phyloP scores from a whole-genome alignment of 164 flowering plant genomes.

The Vitis rupestris region DNA sequence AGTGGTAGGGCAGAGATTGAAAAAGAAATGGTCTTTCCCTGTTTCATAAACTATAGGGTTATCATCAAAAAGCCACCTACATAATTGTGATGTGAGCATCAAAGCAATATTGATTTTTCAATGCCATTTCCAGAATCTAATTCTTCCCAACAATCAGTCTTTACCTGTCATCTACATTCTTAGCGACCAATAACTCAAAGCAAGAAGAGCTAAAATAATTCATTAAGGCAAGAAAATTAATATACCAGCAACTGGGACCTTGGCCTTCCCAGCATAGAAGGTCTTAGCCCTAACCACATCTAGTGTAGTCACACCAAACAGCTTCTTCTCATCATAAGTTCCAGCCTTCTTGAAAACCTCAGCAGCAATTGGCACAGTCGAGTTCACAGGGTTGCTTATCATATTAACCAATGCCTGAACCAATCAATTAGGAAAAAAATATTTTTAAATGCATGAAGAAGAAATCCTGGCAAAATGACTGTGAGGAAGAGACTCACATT shows the following conservation, averaged over 20 bases:
- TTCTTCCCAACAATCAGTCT: too few relatives aligned
- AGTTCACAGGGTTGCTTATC: slow-evolving; percentile 99
- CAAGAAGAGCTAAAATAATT: background rate
- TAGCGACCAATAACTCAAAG: too few relatives aligned
- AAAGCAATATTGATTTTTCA: too few relatives aligned
- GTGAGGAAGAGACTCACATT: slow-evolving; percentile 43
- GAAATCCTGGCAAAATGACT: background rate
- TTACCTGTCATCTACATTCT: too few relatives aligned
- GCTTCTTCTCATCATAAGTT: slow-evolving; percentile 73
- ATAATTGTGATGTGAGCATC: too few relatives aligned
- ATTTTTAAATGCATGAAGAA: background rate
- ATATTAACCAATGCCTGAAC: slow-evolving; percentile 84
- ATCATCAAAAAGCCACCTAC: too few relatives aligned
- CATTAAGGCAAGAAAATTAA: background rate
- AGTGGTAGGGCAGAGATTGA: too few relatives aligned
- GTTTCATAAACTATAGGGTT: too few relatives aligned
- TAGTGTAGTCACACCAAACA: slow-evolving; percentile 95
- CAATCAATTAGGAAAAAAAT: background rate
- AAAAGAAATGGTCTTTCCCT: too few relatives aligned
- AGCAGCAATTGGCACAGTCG: slow-evolving; percentile 96
- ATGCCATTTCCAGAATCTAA: too few relatives aligned
- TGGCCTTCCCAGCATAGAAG: slow-evolving; percentile 92
- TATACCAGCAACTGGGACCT: slow-evolving; percentile 68
- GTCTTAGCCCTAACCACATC: slow-evolving; percentile 97
- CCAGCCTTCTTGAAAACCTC: slow-evolving; percentile 95